Conservation (phyloP, 352 stramenopile genomes). For the Globisporangium irregulare region DNA sequence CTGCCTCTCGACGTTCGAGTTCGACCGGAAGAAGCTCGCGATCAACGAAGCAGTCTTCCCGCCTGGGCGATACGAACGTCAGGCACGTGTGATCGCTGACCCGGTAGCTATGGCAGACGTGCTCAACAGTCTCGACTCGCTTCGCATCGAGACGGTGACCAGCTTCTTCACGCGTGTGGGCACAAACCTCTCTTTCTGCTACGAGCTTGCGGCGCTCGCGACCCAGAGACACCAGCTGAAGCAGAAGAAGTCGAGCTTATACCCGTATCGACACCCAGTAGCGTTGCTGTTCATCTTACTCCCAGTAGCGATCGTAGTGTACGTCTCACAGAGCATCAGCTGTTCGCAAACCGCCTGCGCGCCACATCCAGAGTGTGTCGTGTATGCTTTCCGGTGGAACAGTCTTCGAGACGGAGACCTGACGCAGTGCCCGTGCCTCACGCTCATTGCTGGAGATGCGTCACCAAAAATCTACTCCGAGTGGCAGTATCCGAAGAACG, state of each 20-base stretch:
- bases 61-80: slow-evolving; percentile 11
- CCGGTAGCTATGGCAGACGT: not conserved
- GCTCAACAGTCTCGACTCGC: not conserved
- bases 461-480: slow-evolving; percentile 16
- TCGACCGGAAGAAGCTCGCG: slow-evolving; percentile 19
- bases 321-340: slow-evolving; percentile 8
- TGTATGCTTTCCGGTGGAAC: slow-evolving; percentile 10
- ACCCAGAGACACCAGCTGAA: not conserved
- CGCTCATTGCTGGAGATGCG: slow-evolving; percentile 25
- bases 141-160: not conserved
- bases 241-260: not conserved
- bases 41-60: slow-evolving; percentile 26
- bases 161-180: not conserved
- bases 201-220: not conserved
- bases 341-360: not conserved
- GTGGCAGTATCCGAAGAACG: slow-evolving; percentile 22
- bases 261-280: slow-evolving; percentile 14
- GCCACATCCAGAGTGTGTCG: slow-evolving; percentile 11
- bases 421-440: slow-evolving; percentile 27
- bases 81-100: slow-evolving; percentile 7
- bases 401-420: not conserved
- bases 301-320: not conserved
- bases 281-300: not conserved
- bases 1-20: slow-evolving; percentile 25
- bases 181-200: not conserved